A percentile compares a stretch with the other conserved stretches of the same genome.
Evolutionary conservation across 208 protist genomes (phyloP).

Genomic region (Trypanosoma rangeli): DNA sequence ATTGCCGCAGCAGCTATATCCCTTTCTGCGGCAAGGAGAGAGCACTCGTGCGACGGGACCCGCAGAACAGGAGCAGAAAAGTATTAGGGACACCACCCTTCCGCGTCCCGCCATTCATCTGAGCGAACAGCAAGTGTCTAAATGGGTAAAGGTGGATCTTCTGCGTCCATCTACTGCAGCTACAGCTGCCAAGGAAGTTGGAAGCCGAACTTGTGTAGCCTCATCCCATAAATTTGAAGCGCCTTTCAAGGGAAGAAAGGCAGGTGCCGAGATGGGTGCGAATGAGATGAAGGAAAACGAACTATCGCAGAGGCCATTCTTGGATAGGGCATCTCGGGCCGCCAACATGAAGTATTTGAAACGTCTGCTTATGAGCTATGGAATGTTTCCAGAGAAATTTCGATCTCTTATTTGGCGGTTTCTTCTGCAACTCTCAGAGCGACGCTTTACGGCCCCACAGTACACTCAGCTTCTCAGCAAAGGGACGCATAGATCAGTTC

Average conservation of each 20-base stretch:
- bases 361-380: slow-evolving; percentile 55
- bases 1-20: background rate
- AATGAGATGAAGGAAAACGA: slow-evolving; percentile 6
- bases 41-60: background rate
- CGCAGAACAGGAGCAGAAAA: background rate
- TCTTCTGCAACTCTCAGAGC: slow-evolving; percentile 57
- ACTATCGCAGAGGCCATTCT: slow-evolving; percentile 20
- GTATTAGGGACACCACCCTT: slow-evolving; percentile 3
- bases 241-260: background rate
- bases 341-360: slow-evolving; percentile 77
- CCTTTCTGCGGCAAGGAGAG: slow-evolving; percentile 23
- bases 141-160: slow-evolving; percentile 31
- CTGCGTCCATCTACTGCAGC: background rate
- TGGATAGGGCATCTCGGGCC: slow-evolving; percentile 29
- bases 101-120: slow-evolving; percentile 9
- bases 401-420: slow-evolving; percentile 82
- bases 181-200: background rate
- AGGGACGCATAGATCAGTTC: slow-evolving; percentile 49
- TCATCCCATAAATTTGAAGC: background rate
- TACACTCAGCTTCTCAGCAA: slow-evolving; percentile 67
- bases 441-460: slow-evolving; percentile 46
- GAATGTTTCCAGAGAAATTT: slow-evolving; percentile 69
- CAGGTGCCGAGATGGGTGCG: background rate
- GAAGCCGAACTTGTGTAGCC: background rate
- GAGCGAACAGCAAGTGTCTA: slow-evolving; percentile 12